These are phyloP conservation scores for Rhododendron williamsianum DNA, from an alignment of 148 eudicot genomes.

Conservation along the genomic window DNA sequence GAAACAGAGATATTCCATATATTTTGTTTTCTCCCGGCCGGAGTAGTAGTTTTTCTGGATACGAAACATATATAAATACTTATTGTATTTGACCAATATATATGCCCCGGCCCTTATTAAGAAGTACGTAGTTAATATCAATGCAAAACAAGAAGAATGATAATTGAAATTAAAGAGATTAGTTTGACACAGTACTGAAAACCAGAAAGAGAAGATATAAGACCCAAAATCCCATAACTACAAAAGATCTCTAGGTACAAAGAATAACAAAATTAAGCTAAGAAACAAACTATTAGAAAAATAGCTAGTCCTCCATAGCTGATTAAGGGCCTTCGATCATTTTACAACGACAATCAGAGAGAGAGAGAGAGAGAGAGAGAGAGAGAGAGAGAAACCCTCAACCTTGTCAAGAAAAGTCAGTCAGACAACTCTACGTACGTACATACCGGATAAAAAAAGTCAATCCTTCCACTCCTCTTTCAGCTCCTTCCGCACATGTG, in stretches of 20 bases:
- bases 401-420: conserved; percentile 9
- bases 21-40: not conserved
- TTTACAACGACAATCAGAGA: not conserved
- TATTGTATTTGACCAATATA: not conserved
- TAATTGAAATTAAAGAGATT: not conserved
- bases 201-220: not conserved
- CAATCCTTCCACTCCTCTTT: conserved; percentile 26
- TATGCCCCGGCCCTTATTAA: not conserved
- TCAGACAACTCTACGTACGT: not conserved
- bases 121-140: not conserved
- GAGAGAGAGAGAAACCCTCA: conserved; percentile 9
- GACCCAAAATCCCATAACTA: conserved; percentile 4
- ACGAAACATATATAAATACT: not conserved
- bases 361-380: not conserved
- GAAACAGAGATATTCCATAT: not conserved
- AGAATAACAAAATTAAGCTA: not conserved
- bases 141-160: not conserved
- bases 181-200: not conserved
- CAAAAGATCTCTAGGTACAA: conserved; percentile 5
- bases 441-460: not conserved
- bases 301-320: not conserved
- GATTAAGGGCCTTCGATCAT: not conserved
- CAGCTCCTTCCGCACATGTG: conserved; percentile 37
- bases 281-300: not conserved
- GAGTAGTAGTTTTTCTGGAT: not conserved